Evolutionary conservation across 805 yeast genomes (phyloP), one percentile per base, ranked within the genome.

Genomic region (Danielozyma ontarioensis): DNA sequence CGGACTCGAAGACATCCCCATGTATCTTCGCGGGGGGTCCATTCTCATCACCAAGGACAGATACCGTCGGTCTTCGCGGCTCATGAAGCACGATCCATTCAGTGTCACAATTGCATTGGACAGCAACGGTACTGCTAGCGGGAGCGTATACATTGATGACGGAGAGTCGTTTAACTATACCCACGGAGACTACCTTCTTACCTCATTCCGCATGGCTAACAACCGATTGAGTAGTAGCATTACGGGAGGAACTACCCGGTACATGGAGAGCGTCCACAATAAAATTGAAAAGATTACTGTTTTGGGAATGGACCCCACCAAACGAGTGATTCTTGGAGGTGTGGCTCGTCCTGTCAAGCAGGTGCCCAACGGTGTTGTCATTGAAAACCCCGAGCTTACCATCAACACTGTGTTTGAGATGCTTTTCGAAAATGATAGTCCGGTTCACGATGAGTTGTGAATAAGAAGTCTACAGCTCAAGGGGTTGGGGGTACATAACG

Each of bases 1-100:
- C 2, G 67, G 74, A 3, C 55, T 89, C 32, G 60, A 69, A 4
- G 76, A 76, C 32, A 74, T 85, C 13, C 97, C 97, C 0, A 68
- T 84, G 28, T 72, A 73, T 19, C 57, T 83, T 13, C 77, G 78
- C 48, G 93, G 95, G n/a, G 97, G 97, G 0, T 70, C 79, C 22
- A 73, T 90, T 11, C 52, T 83, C 16, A 64, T 81, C 12, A 71
- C 77, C 24, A 82, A 80, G 40, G 83, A 79, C 31, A 73, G 95
- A 42, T 73, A 78, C 43, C 77, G 98, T 53, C 74, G 97, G 42
- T 83, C 95, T 0, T 61, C 94, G 3, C 77, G 70, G 50, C 61
- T 84, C 41, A 85, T 83, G 90, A 62, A 53, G 17, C 60, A 70
- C 41, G 97, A 89, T 53, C 96, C 97, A 3, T 86, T 78, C 53